Evolutionary conservation across 2,329 filamentous ascomycete species (phyloP).

Genomic region (Xylariaceae sp.): DNA sequence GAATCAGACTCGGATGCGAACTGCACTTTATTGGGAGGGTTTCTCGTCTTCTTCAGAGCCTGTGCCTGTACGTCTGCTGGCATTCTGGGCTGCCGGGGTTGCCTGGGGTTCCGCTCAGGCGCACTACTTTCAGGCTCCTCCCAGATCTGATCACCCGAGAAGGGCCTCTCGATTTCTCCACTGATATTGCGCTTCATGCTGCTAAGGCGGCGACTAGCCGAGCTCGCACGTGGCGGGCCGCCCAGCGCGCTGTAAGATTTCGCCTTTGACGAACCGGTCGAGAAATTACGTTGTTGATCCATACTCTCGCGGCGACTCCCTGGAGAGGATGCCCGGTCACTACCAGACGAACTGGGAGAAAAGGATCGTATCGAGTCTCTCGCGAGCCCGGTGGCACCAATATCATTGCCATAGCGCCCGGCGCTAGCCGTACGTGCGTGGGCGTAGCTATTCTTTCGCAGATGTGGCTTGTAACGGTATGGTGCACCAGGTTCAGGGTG

Average conservation of each 20-base stretch:
- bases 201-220: constrained; percentile 58
- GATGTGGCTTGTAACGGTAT: constrained; percentile 68
- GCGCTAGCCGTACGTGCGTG: constrained; percentile 65
- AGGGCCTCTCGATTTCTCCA: constrained; percentile 66
- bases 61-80: constrained; percentile 46
- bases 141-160: constrained; percentile 81
- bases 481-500: constrained; percentile 63
- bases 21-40: constrained; percentile 65
- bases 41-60: constrained; percentile 63
- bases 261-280: constrained; percentile 39
- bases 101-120: constrained; percentile 33
- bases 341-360: constrained; percentile 56
- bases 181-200: constrained; percentile 72
- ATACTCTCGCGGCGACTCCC: constrained; percentile 37
- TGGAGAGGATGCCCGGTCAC: constrained; percentile 44
- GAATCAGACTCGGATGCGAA: constrained; percentile 51
- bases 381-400: constrained; percentile 50
- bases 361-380: constrained; percentile 50
- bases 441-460: constrained; percentile 72
- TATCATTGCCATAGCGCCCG: constrained; percentile 52
- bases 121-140: constrained; percentile 73
- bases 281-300: constrained; percentile 35
- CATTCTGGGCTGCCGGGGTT: constrained; percentile 26
- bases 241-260: constrained; percentile 45
- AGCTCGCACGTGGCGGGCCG: constrained; percentile 39